Percentiles rank a stretch among this genome's conserved stretches.
Evolutionary conservation across 352 stramenopile genomes (phyloP).

Genomic region (Phytophthora boehmeriae): DNA sequence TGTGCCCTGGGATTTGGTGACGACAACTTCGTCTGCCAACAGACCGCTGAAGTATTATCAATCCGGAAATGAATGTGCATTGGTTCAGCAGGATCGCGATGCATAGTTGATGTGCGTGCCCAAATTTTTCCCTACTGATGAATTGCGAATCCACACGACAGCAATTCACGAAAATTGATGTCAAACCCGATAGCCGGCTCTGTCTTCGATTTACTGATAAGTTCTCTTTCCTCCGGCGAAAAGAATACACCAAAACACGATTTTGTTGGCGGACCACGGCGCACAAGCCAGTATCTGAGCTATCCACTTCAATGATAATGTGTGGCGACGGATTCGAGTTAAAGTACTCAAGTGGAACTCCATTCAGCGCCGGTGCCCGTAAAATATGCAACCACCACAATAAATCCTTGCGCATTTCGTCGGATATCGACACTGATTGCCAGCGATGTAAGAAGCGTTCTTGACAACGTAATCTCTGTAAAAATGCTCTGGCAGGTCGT

Average conservation of each 20-base stretch:
- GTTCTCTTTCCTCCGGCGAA: neutral
- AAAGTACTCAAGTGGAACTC: neutral
- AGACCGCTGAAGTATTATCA: neutral
- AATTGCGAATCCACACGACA: neutral
- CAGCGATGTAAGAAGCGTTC: neutral
- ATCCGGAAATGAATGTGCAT: conserved; percentile 1
- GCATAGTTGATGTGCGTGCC: no score
- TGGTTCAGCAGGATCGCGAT: no score
- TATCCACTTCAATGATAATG: neutral
- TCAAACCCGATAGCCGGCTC: neutral
- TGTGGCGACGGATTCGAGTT: neutral
- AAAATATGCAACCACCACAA: neutral
- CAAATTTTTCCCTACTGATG: no score
- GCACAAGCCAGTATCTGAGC: neutral
- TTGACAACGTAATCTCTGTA: neutral
- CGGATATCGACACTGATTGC: neutral
- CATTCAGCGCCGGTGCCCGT: neutral
- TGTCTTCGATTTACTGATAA: neutral
- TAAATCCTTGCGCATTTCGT: neutral
- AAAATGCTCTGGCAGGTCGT: neutral
- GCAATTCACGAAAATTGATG: conserved; percentile 1
- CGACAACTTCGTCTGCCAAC: neutral
- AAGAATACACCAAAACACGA: no score
- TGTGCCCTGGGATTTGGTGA: neutral
- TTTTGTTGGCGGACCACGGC: no score